Conservation (phyloP, 139 green algal species). For the Coelastrella sp. region DNA sequence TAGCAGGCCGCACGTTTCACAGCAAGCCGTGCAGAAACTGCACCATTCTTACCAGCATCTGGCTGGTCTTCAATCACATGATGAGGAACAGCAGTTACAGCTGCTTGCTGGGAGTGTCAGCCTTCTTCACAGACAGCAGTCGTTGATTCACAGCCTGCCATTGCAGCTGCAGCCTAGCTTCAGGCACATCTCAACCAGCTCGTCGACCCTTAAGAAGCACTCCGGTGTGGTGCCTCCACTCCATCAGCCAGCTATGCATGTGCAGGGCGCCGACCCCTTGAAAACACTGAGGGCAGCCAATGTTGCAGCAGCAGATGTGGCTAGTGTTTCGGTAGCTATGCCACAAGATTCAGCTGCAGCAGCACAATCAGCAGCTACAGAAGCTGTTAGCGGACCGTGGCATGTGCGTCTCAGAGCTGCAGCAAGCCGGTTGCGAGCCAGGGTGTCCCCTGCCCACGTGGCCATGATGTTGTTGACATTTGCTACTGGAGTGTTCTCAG, state of each 20-base stretch:
- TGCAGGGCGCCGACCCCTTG: background rate
- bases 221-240: background rate
- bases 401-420: background rate
- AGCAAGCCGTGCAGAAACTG: background rate
- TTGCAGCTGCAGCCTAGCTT: background rate
- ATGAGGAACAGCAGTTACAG: conserved; percentile 1
- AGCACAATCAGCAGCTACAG: background rate
- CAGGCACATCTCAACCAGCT: background rate
- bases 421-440: background rate
- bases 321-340: background rate
- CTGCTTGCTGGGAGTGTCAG: background rate
- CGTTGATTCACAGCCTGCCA: background rate
- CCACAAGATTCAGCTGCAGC: background rate
- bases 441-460: background rate
- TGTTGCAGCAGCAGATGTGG: background rate
- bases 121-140: background rate
- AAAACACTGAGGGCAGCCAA: background rate
- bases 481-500: background rate
- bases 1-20: background rate
- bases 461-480: background rate
- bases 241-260: conserved; percentile 5
- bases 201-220: background rate
- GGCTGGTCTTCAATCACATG: background rate
- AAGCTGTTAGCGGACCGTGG: background rate
- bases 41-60: background rate